Conservation (phyloP, 2,329 filamentous ascomycete genomes). For the Amesomyces nigricolor region DNA sequence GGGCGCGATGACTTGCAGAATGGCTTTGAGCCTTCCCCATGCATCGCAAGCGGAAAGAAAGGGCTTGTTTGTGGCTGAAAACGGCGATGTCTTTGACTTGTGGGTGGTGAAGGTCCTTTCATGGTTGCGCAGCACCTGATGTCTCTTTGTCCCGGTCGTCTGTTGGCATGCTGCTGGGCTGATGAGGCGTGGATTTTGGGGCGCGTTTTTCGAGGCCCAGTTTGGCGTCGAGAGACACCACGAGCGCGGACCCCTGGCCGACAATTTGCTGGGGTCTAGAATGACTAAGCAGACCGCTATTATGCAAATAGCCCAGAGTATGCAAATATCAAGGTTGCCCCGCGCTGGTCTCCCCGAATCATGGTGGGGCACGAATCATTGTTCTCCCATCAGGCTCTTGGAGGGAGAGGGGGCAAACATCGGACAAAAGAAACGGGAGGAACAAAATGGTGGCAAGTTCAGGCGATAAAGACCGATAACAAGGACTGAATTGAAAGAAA, state of each 20-base stretch:
- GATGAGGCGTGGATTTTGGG: not conserved
- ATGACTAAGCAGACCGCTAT: not conserved
- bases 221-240: not conserved
- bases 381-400: too few species aligned
- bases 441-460: too few species aligned
- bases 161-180: constrained; percentile 8
- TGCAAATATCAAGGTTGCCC: not conserved
- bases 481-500: too few species aligned
- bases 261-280: not conserved
- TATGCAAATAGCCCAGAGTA: not conserved
- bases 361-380: too few species aligned
- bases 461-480: too few species aligned
- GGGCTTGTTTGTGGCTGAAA: constrained; percentile 25
- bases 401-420: too few species aligned
- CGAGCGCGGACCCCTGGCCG: not conserved
- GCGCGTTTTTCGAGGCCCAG: constrained; percentile 11
- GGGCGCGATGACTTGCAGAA: constrained; percentile 5
- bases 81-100: constrained; percentile 23
- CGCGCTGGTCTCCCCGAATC: too few species aligned
- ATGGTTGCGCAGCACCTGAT: constrained; percentile 10
- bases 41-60: constrained; percentile 24
- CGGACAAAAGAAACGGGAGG: too few species aligned
- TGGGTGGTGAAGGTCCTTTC: constrained; percentile 13
- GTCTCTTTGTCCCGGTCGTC: constrained; percentile 18
- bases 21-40: constrained; percentile 6